Percentiles rank a stretch among this genome's conserved stretches.
phyloP scores from a whole-genome alignment of 495 filamentous ascomycete genomes.

The Neurospora africana region DNA sequence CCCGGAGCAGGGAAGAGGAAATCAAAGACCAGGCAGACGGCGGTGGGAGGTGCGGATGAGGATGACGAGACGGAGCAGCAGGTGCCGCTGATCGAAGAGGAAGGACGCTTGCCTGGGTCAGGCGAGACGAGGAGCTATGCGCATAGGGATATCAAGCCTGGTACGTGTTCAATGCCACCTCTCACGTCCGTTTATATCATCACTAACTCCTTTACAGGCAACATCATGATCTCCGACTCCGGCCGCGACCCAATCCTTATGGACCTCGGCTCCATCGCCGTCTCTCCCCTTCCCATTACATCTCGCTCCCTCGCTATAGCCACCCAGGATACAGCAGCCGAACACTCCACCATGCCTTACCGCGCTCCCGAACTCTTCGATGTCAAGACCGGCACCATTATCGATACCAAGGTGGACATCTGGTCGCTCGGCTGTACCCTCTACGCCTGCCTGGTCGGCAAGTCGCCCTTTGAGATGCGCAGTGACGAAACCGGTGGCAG shows the following conservation, averaged over 20 bases:
- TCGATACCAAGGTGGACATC: constrained; percentile 97
- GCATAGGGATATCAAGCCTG: constrained; percentile 95
- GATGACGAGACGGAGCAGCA: constrained; percentile 65
- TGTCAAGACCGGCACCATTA: constrained; percentile 82
- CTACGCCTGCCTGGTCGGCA: constrained; percentile 90
- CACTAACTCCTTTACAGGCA: constrained; percentile 43
- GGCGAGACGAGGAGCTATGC: constrained; percentile 72
- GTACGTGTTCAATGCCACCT: constrained; percentile 31
- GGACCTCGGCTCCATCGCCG: constrained; percentile 89
- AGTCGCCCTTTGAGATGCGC: constrained; percentile 91
- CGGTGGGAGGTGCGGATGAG: constrained; percentile 36
- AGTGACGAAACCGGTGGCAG: constrained; percentile 93
- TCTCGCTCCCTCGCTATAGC: constrained; percentile 82
- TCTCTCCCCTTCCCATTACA: constrained; percentile 85
- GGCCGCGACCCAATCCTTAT: constrained; percentile 88
- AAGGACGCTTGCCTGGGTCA: constrained; percentile 63
- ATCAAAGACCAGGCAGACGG: constrained; percentile 43
- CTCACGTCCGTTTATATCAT: background rate
- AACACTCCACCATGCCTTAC: constrained; percentile 97
- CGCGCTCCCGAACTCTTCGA: constrained; percentile 96
- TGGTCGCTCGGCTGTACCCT: constrained; percentile 96
- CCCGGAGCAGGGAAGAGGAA: constrained; percentile 34
- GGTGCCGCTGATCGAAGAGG: constrained; percentile 73
- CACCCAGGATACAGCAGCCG: constrained; percentile 86
- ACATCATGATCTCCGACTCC: constrained; percentile 91